phyloP scores from a whole-genome alignment of 306 rosid species.

The Quercus rubra region DNA sequence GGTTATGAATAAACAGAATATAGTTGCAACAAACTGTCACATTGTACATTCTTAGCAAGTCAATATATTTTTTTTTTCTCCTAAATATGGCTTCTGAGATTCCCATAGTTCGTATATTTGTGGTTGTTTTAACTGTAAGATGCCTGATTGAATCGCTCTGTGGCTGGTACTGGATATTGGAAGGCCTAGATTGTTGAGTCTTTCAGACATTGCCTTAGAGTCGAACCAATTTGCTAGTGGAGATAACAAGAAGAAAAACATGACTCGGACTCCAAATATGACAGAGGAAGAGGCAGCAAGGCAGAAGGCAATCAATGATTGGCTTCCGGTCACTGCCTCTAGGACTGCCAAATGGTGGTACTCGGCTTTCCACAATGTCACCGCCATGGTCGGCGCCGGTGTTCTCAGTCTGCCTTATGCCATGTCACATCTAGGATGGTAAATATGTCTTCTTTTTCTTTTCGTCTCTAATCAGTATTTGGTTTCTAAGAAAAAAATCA shows the following conservation, averaged over 20 bases:
- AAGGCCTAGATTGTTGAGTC: neutral
- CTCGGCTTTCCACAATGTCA: constrained; percentile 84
- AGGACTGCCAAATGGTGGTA: constrained; percentile 95
- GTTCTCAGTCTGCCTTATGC: constrained; percentile 90
- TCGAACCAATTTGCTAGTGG: neutral
- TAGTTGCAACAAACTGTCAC: no score
- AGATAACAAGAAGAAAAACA: neutral
- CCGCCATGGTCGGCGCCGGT: constrained; percentile 97
- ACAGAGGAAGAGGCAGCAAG: neutral
- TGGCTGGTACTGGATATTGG: neutral
- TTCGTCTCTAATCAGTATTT: neutral
- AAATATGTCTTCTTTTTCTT: neutral
- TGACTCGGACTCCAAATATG: neutral
- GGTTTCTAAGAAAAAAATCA: no score
- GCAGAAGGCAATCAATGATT: constrained; percentile 42
- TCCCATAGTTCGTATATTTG: no score
- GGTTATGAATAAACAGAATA: neutral
- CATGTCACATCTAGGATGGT: constrained; percentile 83
- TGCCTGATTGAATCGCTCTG: neutral
- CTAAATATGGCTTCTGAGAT: neutral
- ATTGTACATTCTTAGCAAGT: neutral
- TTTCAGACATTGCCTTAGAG: neutral
- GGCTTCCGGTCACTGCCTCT: constrained; percentile 86
- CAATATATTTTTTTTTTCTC: no score
- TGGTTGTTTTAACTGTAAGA: neutral